Evolutionary conservation across 257 asterid species (phyloP).

Genomic region (Salvia splendens): DNA sequence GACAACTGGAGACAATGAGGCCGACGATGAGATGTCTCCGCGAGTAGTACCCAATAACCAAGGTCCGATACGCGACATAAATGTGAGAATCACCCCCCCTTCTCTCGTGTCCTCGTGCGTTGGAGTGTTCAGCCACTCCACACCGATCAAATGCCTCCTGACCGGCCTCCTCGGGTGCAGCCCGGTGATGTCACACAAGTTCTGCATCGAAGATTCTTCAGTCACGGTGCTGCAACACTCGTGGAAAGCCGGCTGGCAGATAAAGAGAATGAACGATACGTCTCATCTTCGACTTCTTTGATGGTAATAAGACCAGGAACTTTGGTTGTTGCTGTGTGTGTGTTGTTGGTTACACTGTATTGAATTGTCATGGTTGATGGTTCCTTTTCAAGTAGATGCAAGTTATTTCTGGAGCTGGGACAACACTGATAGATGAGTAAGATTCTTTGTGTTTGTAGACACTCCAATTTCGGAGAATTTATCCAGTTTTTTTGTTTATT

Average conservation of each 20-base stretch:
- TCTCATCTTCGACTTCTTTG: conserved; percentile 92
- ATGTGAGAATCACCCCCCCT: conserved; percentile 45
- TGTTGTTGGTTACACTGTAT: not conserved
- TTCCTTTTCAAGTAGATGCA: conserved; percentile 29
- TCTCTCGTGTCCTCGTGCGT: conserved; percentile 49
- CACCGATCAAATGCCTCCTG: conserved; percentile 77
- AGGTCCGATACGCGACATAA: conserved; percentile 45
- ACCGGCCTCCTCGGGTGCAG: conserved; percentile 91
- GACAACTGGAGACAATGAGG: conserved; percentile 83
- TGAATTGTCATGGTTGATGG: conserved; percentile 20
- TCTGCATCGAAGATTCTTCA: conserved; percentile 86
- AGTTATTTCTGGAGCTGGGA: conserved; percentile 43
- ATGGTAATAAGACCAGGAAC: not conserved
- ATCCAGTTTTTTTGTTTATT: conserved; percentile 32
- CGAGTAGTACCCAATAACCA: conserved; percentile 55
- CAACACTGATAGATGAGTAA: conserved; percentile 35
- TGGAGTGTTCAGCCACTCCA: conserved; percentile 82
- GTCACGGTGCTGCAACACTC: conserved; percentile 88
- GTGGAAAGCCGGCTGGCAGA: conserved; percentile 88
- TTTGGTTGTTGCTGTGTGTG: no score
- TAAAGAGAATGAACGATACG: conserved; percentile 87
- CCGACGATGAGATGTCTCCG: conserved; percentile 98
- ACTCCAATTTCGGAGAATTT: conserved; percentile 32
- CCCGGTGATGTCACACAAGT: conserved; percentile 67
- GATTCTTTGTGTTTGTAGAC: conserved; percentile 49